Percentiles rank a stretch among this genome's conserved stretches.
phyloP scores from a whole-genome alignment of 2,329 filamentous ascomycete genomes.

The Aspergillus uvarum region DNA sequence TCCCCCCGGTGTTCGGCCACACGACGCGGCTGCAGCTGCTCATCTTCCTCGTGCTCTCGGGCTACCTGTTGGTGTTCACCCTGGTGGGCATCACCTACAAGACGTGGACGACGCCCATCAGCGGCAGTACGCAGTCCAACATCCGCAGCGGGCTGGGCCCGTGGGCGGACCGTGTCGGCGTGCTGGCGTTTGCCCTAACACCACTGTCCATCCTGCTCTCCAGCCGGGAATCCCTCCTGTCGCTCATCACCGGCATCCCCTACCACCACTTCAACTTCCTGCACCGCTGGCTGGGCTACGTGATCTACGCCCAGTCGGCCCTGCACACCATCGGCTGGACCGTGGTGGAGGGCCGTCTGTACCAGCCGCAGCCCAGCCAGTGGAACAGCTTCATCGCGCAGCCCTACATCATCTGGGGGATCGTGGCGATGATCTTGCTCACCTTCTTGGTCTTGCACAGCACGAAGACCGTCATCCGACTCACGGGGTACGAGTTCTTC shows the following conservation, averaged over 20 bases:
- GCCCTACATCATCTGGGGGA: conserved; percentile 70
- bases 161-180: conserved; percentile 68
- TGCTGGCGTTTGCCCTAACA: conserved; percentile 71
- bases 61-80: conserved; percentile 66
- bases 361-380: conserved; percentile 67
- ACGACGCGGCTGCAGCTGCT: conserved; percentile 68
- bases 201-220: conserved; percentile 67
- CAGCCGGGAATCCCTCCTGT: conserved; percentile 69
- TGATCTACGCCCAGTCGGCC: conserved; percentile 67
- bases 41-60: conserved; percentile 57
- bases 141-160: conserved; percentile 66
- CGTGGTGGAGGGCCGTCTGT: conserved; percentile 64
- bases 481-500: conserved; percentile 76
- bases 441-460: conserved; percentile 62
- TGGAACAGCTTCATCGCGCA: conserved; percentile 60
- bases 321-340: conserved; percentile 73
- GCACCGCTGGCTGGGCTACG: conserved; percentile 72
- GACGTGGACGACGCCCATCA: conserved; percentile 69
- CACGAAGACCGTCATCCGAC: conserved; percentile 58
- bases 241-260: conserved; percentile 68
- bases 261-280: conserved; percentile 78
- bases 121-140: conserved; percentile 58
- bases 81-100: conserved; percentile 69
- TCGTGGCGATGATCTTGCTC: conserved; percentile 66
- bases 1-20: conserved; percentile 61